Evolutionary conservation across 1,139 yeast species (phyloP).

Genomic region (Candida sanyaensis): DNA sequence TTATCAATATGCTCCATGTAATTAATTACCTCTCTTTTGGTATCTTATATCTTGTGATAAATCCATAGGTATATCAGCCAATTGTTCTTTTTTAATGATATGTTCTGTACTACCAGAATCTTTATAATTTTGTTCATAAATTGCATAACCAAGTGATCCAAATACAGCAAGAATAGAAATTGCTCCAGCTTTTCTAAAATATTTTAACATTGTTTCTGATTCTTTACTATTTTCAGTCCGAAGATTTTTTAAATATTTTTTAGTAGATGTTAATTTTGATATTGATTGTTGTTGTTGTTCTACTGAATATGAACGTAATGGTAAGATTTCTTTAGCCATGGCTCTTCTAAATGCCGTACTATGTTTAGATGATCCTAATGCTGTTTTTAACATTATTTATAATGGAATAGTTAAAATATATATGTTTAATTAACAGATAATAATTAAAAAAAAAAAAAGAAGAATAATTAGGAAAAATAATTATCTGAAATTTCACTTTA

Average conservation of each 20-base stretch:
- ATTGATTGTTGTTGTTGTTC: slow-evolving; percentile 7
- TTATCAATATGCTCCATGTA: neutral
- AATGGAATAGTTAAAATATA: neutral
- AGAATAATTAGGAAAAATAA: too few relatives aligned
- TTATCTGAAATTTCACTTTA: neutral
- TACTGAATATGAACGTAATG: slow-evolving; percentile 12
- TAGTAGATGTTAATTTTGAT: slow-evolving; percentile 6
- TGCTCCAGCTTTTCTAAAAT: slow-evolving; percentile 35
- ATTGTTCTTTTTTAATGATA: slow-evolving; percentile 11
- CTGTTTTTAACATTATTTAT: slow-evolving; percentile 9
- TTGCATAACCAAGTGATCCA: slow-evolving; percentile 36
- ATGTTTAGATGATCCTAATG: slow-evolving; percentile 11
- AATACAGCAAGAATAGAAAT: slow-evolving; percentile 35
- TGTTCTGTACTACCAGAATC: slow-evolving; percentile 4
- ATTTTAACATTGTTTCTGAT: slow-evolving; percentile 30
- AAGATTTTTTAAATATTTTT: slow-evolving; percentile 22
- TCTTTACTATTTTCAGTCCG: slow-evolving; percentile 38
- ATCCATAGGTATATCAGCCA: slow-evolving; percentile 14
- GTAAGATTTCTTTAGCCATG: slow-evolving; percentile 13
- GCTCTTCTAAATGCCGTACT: slow-evolving; percentile 13
- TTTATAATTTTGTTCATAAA: slow-evolving; percentile 15
- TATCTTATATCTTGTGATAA: slow-evolving; percentile 25
- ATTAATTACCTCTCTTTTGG: slow-evolving; percentile 4
- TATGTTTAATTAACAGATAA: neutral
- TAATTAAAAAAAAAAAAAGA: neutral